Percentiles rank a stretch among this genome's conserved stretches.
Conservation (phyloP, 306 rosid genomes). For the Clitoria ternatea region DNA sequence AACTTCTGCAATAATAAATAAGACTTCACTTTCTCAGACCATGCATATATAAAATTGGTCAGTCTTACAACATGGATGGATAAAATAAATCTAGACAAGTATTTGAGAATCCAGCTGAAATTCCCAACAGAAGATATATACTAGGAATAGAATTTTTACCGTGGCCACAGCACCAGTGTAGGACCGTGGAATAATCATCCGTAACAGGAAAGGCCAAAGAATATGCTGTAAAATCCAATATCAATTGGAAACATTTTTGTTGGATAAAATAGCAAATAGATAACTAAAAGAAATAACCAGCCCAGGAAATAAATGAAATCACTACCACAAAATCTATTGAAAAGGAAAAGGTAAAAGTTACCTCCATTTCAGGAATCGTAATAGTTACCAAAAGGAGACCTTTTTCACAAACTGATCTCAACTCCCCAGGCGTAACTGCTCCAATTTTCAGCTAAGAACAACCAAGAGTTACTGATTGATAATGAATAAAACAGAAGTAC, state of each 20-base stretch:
- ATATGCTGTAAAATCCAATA: constrained; percentile 56
- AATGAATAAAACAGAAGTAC: constrained; percentile 5
- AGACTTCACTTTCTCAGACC: not conserved
- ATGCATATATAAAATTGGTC: not conserved
- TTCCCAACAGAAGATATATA: not conserved
- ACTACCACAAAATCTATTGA: not conserved
- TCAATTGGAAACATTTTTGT: not conserved
- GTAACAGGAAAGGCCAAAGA: constrained; percentile 96
- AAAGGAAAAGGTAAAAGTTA: constrained; percentile 21
- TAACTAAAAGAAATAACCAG: not conserved
- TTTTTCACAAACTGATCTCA: constrained; percentile 82
- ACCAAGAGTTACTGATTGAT: constrained; percentile 3
- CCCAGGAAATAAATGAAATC: constrained; percentile 19
- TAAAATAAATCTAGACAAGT: constrained; percentile 20
- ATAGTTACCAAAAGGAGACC: constrained; percentile 91
- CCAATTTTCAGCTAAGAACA: constrained; percentile 72
- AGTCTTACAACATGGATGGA: constrained; percentile 5
- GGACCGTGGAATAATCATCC: constrained; percentile 75
- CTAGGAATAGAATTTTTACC: constrained; percentile 39
- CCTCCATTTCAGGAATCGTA: constrained; percentile 99
- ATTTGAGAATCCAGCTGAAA: constrained; percentile 10
- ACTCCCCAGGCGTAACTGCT: constrained; percentile 51
- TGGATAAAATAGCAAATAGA: not conserved
- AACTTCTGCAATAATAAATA: not conserved
- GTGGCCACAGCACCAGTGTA: constrained; percentile 88